phyloP scores from a whole-genome alignment of 2,329 filamentous ascomycete genomes.

The Clarireedia sp. region DNA sequence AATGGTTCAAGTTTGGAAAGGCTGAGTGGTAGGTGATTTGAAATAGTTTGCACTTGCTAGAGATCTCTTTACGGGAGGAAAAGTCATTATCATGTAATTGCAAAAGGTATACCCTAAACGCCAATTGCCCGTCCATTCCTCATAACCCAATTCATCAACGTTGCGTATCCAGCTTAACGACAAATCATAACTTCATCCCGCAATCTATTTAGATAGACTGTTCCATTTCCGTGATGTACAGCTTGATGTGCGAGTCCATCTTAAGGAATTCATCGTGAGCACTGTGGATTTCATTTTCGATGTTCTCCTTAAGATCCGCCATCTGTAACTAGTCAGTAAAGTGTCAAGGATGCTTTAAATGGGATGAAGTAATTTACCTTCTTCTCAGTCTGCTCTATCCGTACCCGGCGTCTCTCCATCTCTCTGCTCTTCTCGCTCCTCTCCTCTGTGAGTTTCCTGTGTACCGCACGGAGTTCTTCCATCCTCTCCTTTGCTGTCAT shows the following conservation, averaged over 20 bases:
- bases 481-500: constrained; percentile 76
- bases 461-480: constrained; percentile 76
- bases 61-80: not conserved
- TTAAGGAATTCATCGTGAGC: constrained; percentile 94
- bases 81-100: constrained; percentile 26
- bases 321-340: constrained; percentile 50
- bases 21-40: constrained; percentile 31
- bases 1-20: constrained; percentile 55
- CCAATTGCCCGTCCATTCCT: constrained; percentile 13
- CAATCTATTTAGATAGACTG: constrained; percentile 47
- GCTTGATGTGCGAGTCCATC: constrained; percentile 92
- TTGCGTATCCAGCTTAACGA: constrained; percentile 10
- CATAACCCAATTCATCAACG: constrained; percentile 8
- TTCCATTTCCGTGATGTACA: constrained; percentile 99
- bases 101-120: constrained; percentile 29
- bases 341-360: not conserved
- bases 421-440: constrained; percentile 79
- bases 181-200: constrained; percentile 9
- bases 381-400: constrained; percentile 97
- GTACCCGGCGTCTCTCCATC: constrained; percentile 83
- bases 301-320: constrained; percentile 94
- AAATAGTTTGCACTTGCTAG: not conserved
- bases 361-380: constrained; percentile 55
- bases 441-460: constrained; percentile 77
- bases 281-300: constrained; percentile 85